Percentiles rank a stretch among this genome's conserved stretches.
Evolutionary conservation across 139 green algal species (phyloP).

Genomic region (Tetradesmus lagerheimii): DNA sequence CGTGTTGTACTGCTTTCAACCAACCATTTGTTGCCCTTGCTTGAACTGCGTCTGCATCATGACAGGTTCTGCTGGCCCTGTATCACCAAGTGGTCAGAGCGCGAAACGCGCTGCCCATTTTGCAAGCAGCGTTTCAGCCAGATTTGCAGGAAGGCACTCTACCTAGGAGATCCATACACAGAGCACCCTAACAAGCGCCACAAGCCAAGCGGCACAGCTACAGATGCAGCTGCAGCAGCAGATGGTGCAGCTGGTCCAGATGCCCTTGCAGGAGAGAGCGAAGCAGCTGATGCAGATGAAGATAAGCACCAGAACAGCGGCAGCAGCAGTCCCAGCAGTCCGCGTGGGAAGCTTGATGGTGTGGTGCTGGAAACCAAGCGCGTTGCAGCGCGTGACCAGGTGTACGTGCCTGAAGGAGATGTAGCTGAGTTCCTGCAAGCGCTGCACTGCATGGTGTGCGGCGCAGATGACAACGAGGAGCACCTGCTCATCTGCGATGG

Average conservation of each 20-base stretch:
- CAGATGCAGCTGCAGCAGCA: not conserved
- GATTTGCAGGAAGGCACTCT: constrained; percentile 67
- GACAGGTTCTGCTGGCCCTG: constrained; percentile 78
- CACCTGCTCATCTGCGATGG: constrained; percentile 80
- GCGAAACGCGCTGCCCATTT: constrained; percentile 75
- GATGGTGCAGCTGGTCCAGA: not conserved
- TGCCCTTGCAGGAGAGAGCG: not conserved
- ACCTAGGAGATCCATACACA: not conserved
- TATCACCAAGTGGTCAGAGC: constrained; percentile 74
- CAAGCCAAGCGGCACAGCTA: not conserved
- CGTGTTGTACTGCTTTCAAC: not conserved
- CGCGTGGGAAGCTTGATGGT: constrained; percentile 30
- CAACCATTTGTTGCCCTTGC: not conserved
- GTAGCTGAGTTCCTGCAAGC: constrained; percentile 43
- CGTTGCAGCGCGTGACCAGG: constrained; percentile 46
- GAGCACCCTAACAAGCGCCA: not conserved
- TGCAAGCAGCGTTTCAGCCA: constrained; percentile 77
- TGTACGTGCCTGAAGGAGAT: constrained; percentile 47
- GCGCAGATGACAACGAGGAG: constrained; percentile 65
- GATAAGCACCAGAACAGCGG: not conserved
- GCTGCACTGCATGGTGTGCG: constrained; percentile 60
- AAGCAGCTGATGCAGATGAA: constrained; percentile 6
- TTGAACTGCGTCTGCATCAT: not conserved
- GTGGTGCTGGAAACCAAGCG: constrained; percentile 51
- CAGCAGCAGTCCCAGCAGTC: not conserved